Conservation (phyloP, 2,329 filamentous ascomycete genomes). For the Metarhizium anisopliae region DNA sequence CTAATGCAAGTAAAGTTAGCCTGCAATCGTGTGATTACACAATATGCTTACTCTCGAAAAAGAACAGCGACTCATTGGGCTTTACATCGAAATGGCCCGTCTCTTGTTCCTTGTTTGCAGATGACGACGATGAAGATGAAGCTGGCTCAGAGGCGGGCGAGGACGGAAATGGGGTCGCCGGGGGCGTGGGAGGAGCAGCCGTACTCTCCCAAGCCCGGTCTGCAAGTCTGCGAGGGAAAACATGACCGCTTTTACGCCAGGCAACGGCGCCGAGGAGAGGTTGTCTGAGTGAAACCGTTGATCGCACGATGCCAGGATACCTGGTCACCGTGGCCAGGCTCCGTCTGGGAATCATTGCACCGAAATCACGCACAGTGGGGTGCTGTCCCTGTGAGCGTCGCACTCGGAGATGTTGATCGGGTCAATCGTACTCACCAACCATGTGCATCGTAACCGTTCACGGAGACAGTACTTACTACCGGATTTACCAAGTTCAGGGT, state of each 20-base stretch:
- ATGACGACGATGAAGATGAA: constrained; percentile 18
- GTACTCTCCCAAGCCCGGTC: constrained; percentile 15
- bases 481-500: background rate
- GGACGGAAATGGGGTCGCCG: background rate
- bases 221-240: background rate
- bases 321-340: constrained; percentile 15
- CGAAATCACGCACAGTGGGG: background rate
- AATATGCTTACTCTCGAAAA: constrained; percentile 67
- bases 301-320: constrained; percentile 1
- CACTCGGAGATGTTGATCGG: background rate
- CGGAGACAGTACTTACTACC: background rate
- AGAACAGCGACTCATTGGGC: constrained; percentile 74
- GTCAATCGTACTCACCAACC: background rate
- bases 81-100: constrained; percentile 73
- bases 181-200: background rate
- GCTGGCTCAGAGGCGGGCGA: background rate
- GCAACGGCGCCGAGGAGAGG: constrained; percentile 6
- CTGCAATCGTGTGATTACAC: background rate
- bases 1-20: constrained; percentile 30
- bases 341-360: constrained; percentile 19
- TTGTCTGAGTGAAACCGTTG: background rate
- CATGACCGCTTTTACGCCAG: background rate
- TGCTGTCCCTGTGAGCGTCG: background rate
- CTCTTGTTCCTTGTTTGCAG: constrained; percentile 45
- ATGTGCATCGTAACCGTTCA: background rate